A percentile compares a stretch with the other conserved stretches of the same genome.
phyloP scores from a whole-genome alignment of 768 basidiomycete genomes.

The Mycena amicta region DNA sequence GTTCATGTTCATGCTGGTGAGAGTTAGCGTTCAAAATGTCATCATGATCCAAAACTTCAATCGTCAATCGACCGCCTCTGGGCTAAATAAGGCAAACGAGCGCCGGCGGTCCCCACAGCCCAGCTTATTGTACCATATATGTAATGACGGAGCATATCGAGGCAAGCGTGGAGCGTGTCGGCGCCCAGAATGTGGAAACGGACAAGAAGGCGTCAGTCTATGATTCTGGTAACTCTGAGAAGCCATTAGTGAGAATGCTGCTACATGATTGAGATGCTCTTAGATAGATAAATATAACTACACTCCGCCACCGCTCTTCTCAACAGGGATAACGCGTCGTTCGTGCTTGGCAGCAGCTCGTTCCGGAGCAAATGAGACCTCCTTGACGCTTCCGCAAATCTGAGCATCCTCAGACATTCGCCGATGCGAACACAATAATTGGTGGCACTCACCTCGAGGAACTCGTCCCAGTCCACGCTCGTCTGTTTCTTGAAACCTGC shows the following conservation, averaged over 20 bases:
- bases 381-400: conserved; percentile 77
- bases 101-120: too few species aligned
- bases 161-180: neutral
- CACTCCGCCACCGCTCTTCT: conserved; percentile 59
- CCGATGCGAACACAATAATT: too few species aligned
- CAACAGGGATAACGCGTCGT: conserved; percentile 50
- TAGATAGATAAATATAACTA: conserved; percentile 25
- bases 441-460: conserved; percentile 86
- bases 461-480: conserved; percentile 79
- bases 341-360: conserved; percentile 26
- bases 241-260: neutral
- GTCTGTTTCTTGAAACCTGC: conserved; percentile 63
- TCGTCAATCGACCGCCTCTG: too few species aligned
- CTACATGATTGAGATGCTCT: neutral
- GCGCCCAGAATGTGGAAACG: neutral
- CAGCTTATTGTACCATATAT: too few species aligned
- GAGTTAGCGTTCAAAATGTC: too few species aligned
- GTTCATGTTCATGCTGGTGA: too few species aligned
- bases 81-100: too few species aligned
- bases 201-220: neutral
- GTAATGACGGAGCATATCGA: neutral
- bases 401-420: too few species aligned
- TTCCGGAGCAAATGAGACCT: conserved; percentile 52
- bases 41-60: too few species aligned
- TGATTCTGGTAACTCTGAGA: too few species aligned